Percentiles rank a stretch among this genome's conserved stretches.
Evolutionary conservation across 495 filamentous ascomycete species (phyloP).

Genomic region (Lophiostoma macrostomum): DNA sequence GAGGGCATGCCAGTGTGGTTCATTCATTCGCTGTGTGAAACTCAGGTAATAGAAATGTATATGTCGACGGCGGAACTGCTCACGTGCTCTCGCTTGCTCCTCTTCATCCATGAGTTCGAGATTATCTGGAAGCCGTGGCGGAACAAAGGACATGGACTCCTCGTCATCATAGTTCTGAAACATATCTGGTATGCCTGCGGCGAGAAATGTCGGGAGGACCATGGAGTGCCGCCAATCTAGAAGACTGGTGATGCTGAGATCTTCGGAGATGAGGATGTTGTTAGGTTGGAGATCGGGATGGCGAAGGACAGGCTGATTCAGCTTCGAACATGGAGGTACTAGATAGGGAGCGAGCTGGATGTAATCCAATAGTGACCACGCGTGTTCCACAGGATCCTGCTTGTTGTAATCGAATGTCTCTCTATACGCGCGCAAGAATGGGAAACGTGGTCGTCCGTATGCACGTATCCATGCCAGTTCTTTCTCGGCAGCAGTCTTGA

Average conservation of each 20-base stretch:
- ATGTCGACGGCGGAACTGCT: slow-evolving; percentile 9
- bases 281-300: slow-evolving; percentile 41
- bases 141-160: slow-evolving; percentile 16
- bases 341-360: slow-evolving; percentile 14
- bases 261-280: slow-evolving; percentile 39
- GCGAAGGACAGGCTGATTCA: slow-evolving; percentile 36
- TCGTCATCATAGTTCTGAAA: slow-evolving; percentile 37
- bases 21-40: slow-evolving; percentile 11
- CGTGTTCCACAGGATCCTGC: slow-evolving; percentile 16
- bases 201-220: slow-evolving; percentile 38
- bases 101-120: slow-evolving; percentile 17
- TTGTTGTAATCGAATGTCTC: slow-evolving; percentile 18
- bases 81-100: slow-evolving; percentile 1
- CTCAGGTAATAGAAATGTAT: slow-evolving; percentile 23
- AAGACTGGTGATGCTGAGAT: slow-evolving; percentile 34
- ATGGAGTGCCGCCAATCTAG: slow-evolving; percentile 42
- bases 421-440: slow-evolving; percentile 19
- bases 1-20: slow-evolving; percentile 14
- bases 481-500: slow-evolving; percentile 18
- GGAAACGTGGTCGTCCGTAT: slow-evolving; percentile 16
- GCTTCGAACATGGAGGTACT: slow-evolving; percentile 13
- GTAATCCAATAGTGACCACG: slow-evolving; percentile 14
- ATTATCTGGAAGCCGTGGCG: slow-evolving; percentile 15
- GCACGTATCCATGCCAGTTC: slow-evolving; percentile 21
- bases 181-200: slow-evolving; percentile 37